phyloP scores from a whole-genome alignment of 164 flowering plant genomes.

The Umbellularia californica region DNA sequence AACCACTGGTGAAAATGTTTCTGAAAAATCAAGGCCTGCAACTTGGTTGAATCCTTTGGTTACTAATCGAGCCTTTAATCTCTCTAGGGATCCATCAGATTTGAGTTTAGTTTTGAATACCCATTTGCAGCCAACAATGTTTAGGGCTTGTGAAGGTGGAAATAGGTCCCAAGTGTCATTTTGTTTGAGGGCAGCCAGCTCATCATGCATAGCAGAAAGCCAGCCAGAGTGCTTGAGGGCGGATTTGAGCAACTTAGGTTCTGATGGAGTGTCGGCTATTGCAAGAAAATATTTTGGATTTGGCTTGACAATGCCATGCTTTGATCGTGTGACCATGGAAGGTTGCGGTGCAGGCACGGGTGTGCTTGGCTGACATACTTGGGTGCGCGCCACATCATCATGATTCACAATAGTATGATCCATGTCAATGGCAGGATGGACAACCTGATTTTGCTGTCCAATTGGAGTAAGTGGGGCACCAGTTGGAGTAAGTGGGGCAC shows the following conservation, averaged over 20 bases:
- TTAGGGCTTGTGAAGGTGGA: background rate
- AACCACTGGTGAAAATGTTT: background rate
- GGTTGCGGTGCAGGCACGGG: too few species aligned
- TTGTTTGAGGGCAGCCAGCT: background rate
- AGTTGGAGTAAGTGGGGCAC: too few species aligned
- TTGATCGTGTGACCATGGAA: background rate
- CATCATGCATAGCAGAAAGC: background rate
- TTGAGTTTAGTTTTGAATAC: background rate
- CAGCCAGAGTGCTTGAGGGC: background rate
- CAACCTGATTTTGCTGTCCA: too few species aligned
- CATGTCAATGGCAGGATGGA: too few species aligned
- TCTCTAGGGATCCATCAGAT: too few species aligned
- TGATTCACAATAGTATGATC: too few species aligned
- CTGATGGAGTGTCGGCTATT: background rate
- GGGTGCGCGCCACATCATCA: too few species aligned
- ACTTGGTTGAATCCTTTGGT: background rate
- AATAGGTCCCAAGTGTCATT: constrained; percentile 1
- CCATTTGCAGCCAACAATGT: constrained; percentile 2
- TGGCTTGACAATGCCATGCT: background rate
- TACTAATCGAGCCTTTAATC: background rate
- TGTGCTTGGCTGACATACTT: too few species aligned
- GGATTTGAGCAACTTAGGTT: background rate
- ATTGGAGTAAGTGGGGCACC: too few species aligned
- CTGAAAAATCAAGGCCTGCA: background rate
- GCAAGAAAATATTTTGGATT: background rate